phyloP scores from a whole-genome alignment of 208 protist genomes.

The Wallacemonas collosoma region DNA sequence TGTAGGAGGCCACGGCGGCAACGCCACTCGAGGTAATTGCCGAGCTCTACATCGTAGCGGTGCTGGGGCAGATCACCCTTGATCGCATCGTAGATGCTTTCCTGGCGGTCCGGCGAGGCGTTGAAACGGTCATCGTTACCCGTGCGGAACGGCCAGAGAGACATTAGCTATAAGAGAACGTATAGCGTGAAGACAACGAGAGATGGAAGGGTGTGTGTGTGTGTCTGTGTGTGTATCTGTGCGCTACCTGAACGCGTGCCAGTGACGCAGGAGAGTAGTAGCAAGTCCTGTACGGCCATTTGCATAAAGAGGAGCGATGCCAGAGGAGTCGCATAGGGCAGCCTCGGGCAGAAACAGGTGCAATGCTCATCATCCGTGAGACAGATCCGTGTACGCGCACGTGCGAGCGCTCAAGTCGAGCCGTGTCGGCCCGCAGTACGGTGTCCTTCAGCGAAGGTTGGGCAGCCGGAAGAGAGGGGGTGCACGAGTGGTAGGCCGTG shows the following conservation, averaged over 20 bases:
- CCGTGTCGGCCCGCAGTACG: too few species aligned
- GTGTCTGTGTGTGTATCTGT: neutral
- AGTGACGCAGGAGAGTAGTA: neutral
- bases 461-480: too few species aligned
- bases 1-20: slow-evolving; percentile 78
- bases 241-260: neutral
- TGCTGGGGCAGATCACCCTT: slow-evolving; percentile 61
- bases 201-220: neutral
- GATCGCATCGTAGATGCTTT: slow-evolving; percentile 77
- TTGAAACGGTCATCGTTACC: slow-evolving; percentile 89
- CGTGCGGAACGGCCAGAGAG: slow-evolving; percentile 84
- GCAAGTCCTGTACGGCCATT: too few species aligned
- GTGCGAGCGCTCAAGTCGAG: too few species aligned
- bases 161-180: slow-evolving; percentile 30
- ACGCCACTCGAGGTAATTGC: slow-evolving; percentile 82
- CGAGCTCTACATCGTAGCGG: slow-evolving; percentile 65
- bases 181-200: neutral
- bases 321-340: too few species aligned
- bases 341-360: too few species aligned
- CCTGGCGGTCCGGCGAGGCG: slow-evolving; percentile 25
- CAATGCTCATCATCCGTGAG: too few species aligned
- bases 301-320: too few species aligned
- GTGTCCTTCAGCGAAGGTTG: too few species aligned
- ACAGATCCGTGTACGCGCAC: too few species aligned
- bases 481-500: too few species aligned